Base-by-base conservation (phyloP, 305 asterid species). In the Coffea humblotiana region DNA sequence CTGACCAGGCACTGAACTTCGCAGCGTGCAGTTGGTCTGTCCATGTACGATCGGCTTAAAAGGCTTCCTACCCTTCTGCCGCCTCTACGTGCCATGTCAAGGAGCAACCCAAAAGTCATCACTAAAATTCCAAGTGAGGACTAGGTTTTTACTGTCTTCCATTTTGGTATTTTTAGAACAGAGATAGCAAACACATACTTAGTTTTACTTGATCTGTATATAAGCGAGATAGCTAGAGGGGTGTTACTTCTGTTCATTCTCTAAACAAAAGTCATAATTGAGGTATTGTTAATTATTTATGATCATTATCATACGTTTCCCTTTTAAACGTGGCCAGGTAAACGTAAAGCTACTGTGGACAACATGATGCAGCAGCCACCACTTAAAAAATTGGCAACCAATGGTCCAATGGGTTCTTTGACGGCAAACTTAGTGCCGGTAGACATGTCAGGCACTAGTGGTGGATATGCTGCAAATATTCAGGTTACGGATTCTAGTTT, bases 21-120 rank as follows among this genome's bases (percentile, higher is more conserved):
- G 51, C 79, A 96, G 98, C 90, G 97, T 56, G 97, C 99, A 82
- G 97, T 93, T 80, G 99, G 99, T 54, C 81, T 90, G 87, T 90
- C 93, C 90, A 51, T 94, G 77, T 89, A 92, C 65, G 93, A 89
- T 79, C 90, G 89, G 78, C 82, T 96, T 85, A 96, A 93, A 93
- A 76, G 75, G 90, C 90, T 92, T 74, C 97, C 91, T 58, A 85
- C 93, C 75, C 80, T 90, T 75, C 85, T 88, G 75, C 83, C 92
- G 63, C 88, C 92, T 3, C 77, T 92, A 65, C 84, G 74, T 73
- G 65, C 87, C 60, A 79, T 87, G 83, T 89, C 83, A 87, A 94
- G 86, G 88, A 91, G 83, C 72, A 94, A 85, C 65, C 65, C 48
- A 81, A 94, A 90, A 85, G 89, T 90, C 37, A 66, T 82, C 68